These are phyloP conservation scores for Morella rubra DNA, from an alignment of 306 rosid genomes.

Conservation along the genomic window DNA sequence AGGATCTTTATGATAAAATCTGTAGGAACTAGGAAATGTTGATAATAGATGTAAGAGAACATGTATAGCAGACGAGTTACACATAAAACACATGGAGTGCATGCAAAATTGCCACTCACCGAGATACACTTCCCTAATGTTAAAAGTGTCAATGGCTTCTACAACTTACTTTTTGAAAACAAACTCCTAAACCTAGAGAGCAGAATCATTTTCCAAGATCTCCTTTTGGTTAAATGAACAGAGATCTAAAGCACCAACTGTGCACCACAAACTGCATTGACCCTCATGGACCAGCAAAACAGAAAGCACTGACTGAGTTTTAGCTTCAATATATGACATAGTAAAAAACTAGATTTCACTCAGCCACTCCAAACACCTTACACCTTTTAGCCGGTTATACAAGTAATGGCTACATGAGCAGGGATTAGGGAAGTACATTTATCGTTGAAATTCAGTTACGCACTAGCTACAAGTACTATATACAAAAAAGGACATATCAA, in stretches of 20 bases:
- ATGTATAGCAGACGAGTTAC: not conserved
- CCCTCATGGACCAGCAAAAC: not conserved
- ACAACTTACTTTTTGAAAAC: not conserved
- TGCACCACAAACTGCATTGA: not conserved
- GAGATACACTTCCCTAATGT: not conserved
- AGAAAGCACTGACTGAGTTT: too few species aligned
- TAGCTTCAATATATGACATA: too few species aligned
- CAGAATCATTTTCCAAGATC: not conserved
- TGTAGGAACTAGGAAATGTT: too few species aligned
- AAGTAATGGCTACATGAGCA: not conserved
- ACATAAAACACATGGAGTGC: not conserved
- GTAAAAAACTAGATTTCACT: too few species aligned
- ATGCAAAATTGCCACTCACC: not conserved
- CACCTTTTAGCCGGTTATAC: not conserved
- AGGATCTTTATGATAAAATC: too few species aligned
- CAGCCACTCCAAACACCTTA: too few species aligned
- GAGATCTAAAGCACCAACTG: not conserved
- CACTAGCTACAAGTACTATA: too few species aligned
- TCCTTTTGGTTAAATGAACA: not conserved
- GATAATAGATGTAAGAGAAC: too few species aligned
- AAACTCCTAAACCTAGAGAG: not conserved
- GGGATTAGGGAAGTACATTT: too few species aligned
- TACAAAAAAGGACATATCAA: too few species aligned
- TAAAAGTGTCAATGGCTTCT: not conserved
- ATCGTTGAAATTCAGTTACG: too few species aligned